Percentiles rank a stretch among this genome's conserved stretches.
phyloP scores from a whole-genome alignment of 2,329 filamentous ascomycete species.

The Aspergillus latus region DNA sequence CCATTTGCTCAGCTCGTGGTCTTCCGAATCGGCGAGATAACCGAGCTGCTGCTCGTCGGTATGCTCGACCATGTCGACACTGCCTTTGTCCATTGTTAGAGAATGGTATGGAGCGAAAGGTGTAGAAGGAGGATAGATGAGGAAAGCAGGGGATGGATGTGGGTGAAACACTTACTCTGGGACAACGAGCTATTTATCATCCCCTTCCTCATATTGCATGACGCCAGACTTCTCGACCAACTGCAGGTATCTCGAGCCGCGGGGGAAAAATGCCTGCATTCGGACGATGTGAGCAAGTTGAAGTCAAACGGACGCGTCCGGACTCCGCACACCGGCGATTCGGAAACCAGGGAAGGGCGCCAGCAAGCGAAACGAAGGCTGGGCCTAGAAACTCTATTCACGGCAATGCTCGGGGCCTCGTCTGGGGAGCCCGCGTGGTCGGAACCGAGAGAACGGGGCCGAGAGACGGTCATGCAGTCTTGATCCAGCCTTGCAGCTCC shows the following conservation, averaged over 20 bases:
- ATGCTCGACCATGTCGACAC: slow-evolving; percentile 9
- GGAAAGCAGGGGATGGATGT: no score
- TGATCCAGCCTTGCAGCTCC: no score
- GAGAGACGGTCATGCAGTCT: neutral
- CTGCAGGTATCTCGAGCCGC: neutral
- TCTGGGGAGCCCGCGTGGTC: no score
- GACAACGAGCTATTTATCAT: slow-evolving; percentile 5
- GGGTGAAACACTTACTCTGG: neutral
- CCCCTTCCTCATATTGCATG: neutral
- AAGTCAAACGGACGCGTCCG: neutral
- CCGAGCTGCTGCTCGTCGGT: slow-evolving; percentile 8
- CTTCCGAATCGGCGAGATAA: slow-evolving; percentile 10
- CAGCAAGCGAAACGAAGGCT: neutral
- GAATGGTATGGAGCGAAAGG: neutral
- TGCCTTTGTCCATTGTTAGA: slow-evolving; percentile 6
- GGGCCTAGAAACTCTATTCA: neutral
- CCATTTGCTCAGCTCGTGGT: slow-evolving; percentile 6
- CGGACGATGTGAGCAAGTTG: neutral
- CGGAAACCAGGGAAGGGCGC: neutral
- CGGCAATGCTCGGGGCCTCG: no score
- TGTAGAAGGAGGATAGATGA: neutral
- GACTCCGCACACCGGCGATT: neutral
- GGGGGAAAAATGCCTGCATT: neutral
- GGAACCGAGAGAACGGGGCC: no score
- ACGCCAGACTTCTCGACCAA: neutral